Evolutionary conservation across 2,329 filamentous ascomycete species (phyloP), one percentile per base, ranked within the genome.

Genomic region (Ophiocordyceps sinensis): DNA sequence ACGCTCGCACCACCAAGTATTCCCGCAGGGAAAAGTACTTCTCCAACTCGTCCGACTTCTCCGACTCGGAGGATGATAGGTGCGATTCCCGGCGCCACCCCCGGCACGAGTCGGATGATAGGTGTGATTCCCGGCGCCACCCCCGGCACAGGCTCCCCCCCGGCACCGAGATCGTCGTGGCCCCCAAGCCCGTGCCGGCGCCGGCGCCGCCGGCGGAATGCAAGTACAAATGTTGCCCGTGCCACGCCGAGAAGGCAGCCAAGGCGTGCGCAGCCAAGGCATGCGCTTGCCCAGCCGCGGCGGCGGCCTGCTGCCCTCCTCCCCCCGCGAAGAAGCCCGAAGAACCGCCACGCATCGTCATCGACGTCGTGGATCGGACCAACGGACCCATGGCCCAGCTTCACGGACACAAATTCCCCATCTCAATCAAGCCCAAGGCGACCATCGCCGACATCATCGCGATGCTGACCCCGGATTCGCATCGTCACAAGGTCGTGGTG

Each of bases 401-500:
- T 21, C 37, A 54, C 31, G 49, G 51, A 15, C 34, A 29, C 5
- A 30, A 37, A 3, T 55, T 50, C 36, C 37, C 40, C 37, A 45
- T 58, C 28, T 45, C 49, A 14, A 41, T 57, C 7, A 32, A 44
- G 5, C 32, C 42, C n/a, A 36, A 15, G 8, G 41, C 49, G 12
- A 47, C 44, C n/a, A 41, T 44, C 31, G 36, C 41, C 7, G 49
- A 45, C 37, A 41, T 57, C 38, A 39, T 49, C 28, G 41, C 41
- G 13, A 48, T 51, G 41, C 48, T 58, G 21, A 51, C 46, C 13
- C 49, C 51, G 19, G 51, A 56, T 37, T 37, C 39, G 38, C 41
- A 37, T 12, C 37, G 42, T 7, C 43, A 49, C 45, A 53, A 51
- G 42, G 51, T 57, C 4, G 9, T 53, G 23, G 54, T 59, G 28